Percentiles rank a stretch among this genome's conserved stretches.
Evolutionary conservation across 805 yeast species (phyloP).

Genomic region (Jamesozyma jinghongensis): DNA sequence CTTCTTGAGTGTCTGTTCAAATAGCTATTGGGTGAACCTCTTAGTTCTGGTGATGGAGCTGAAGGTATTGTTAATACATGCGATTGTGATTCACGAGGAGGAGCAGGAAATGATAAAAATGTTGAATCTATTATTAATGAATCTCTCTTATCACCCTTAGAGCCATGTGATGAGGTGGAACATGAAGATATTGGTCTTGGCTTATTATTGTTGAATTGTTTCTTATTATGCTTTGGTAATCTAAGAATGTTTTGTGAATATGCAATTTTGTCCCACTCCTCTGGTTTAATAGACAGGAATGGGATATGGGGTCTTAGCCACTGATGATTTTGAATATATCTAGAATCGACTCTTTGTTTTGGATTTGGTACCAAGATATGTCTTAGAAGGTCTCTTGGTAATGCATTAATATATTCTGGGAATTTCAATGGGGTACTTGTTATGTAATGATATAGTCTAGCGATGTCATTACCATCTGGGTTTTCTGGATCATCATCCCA

Average conservation of each 20-base stretch:
- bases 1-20: conserved; percentile 28
- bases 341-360: conserved; percentile 55
- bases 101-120: conserved; percentile 43
- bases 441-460: conserved; percentile 81
- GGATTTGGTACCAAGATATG: conserved; percentile 82
- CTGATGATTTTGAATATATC: conserved; percentile 67
- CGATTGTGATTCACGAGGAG: conserved; percentile 61
- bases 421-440: conserved; percentile 86
- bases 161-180: conserved; percentile 33
- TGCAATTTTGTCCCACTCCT: conserved; percentile 71
- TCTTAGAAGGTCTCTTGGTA: conserved; percentile 84
- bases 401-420: conserved; percentile 86
- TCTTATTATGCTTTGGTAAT: conserved; percentile 10
- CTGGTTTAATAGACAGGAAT: conserved; percentile 76
- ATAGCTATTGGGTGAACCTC: conserved; percentile 11
- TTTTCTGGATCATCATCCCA: conserved; percentile 96
- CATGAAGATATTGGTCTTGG: conserved; percentile 25
- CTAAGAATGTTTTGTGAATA: conserved; percentile 6
- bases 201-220: conserved; percentile 5
- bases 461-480: conserved; percentile 92
- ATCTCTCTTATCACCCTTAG: conserved; percentile 34
- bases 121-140: conserved; percentile 29
- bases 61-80: conserved; percentile 45
- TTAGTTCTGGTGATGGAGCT: conserved; percentile 24
- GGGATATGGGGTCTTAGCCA: conserved; percentile 85